A percentile compares a stretch with the other conserved stretches of the same genome.
Conservation (phyloP, 768 basidiomycete species). For the Austroboletus eburneus region DNA sequence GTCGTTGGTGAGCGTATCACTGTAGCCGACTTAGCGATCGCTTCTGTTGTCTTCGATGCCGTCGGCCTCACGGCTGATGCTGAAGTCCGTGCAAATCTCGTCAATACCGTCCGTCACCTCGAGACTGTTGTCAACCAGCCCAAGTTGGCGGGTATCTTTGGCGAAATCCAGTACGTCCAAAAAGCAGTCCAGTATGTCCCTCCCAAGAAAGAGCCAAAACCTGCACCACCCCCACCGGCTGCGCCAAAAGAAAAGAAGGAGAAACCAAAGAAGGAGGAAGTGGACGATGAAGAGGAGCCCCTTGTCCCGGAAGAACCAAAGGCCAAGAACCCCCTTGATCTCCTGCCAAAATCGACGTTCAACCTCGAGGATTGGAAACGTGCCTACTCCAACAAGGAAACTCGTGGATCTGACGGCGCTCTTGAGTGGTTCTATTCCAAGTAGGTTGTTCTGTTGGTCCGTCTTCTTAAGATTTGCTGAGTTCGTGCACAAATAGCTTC, state of each 20-base stretch:
- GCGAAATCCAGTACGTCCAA: constrained; percentile 56
- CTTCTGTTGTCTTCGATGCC: constrained; percentile 51
- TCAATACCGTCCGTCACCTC: constrained; percentile 78
- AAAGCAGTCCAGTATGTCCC: constrained; percentile 68
- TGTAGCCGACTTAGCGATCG: constrained; percentile 79
- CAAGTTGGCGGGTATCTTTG: constrained; percentile 63
- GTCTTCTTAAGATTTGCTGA: constrained; percentile 2
- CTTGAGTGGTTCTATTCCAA: constrained; percentile 97
- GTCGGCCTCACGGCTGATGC: constrained; percentile 63
- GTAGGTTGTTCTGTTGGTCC: constrained; percentile 39
- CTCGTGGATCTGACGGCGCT: constrained; percentile 73
- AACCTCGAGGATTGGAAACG: constrained; percentile 98
- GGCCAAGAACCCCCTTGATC: constrained; percentile 90
- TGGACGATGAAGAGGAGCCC: constrained; percentile 69
- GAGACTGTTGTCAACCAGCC: constrained; percentile 89
- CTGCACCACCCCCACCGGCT: constrained; percentile 37
- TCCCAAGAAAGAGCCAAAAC: constrained; percentile 65
- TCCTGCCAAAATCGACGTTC: constrained; percentile 80
- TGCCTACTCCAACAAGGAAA: constrained; percentile 98
- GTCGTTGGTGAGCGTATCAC: constrained; percentile 94
- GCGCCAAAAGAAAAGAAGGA: constrained; percentile 55
- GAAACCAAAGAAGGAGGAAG: constrained; percentile 50
- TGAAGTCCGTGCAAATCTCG: constrained; percentile 56
- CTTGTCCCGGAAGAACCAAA: constrained; percentile 80
- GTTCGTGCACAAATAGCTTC: constrained; percentile 48